Conservation (phyloP, 495 filamentous ascomycete species). For the Xylaria scruposa region DNA sequence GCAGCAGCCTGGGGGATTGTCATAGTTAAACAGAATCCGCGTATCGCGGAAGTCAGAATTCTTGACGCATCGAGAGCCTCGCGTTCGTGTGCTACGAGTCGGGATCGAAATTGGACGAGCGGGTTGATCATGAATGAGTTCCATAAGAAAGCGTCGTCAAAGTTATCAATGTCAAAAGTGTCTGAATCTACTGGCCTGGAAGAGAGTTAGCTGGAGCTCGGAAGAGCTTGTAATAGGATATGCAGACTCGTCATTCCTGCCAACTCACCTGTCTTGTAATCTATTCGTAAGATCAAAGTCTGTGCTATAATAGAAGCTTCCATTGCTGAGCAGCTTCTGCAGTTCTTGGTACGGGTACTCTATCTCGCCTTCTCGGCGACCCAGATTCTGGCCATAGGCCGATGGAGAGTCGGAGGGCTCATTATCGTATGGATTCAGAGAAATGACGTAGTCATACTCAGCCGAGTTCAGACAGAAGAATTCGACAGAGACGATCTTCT, state of each 20-base stretch:
- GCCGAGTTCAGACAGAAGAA: constrained; percentile 90
- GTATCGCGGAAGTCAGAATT: constrained; percentile 90
- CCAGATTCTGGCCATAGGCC: constrained; percentile 62
- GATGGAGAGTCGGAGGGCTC: constrained; percentile 55
- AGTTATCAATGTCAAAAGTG: constrained; percentile 78
- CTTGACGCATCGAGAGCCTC: constrained; percentile 79
- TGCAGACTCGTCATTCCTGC: too few relatives aligned
- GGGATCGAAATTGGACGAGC: constrained; percentile 83
- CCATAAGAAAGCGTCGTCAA: constrained; percentile 93
- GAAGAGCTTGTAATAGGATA: background rate
- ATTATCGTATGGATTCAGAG: constrained; percentile 56
- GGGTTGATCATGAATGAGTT: constrained; percentile 98
- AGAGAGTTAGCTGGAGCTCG: constrained; percentile 29
- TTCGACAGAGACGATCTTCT: constrained; percentile 84
- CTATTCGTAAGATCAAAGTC: constrained; percentile 96
- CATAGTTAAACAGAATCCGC: constrained; percentile 87
- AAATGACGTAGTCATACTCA: constrained; percentile 81
- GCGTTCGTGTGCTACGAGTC: constrained; percentile 74
- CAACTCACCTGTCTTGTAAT: constrained; percentile 81
- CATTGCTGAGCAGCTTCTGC: constrained; percentile 89
- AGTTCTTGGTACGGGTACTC: constrained; percentile 90
- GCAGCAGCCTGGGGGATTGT: constrained; percentile 70
- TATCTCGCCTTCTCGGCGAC: constrained; percentile 67
- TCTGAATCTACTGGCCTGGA: constrained; percentile 53
- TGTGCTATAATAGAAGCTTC: constrained; percentile 97